Conservation (phyloP, 176 grass and related monocot genomes). For the Eragrostis nindensis region DNA sequence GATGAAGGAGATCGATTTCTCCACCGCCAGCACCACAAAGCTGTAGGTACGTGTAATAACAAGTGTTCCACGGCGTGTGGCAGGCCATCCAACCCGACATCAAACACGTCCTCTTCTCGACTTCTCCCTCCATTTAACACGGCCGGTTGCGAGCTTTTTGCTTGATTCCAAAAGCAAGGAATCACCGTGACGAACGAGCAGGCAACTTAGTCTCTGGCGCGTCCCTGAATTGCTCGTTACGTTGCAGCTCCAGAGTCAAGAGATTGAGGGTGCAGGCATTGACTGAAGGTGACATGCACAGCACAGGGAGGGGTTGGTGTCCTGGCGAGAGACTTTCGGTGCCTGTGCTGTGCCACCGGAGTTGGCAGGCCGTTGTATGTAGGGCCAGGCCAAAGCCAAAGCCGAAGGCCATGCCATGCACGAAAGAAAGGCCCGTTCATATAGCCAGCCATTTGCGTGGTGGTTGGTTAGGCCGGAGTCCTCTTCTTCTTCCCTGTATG, state of each 20-base stretch:
- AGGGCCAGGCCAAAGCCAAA: too few species aligned
- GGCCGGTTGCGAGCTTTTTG: conserved; percentile 4
- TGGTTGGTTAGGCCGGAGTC: not conserved
- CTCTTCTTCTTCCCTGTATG: not conserved
- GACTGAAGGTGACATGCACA: conserved; percentile 25
- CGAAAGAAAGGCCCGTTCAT: not conserved
- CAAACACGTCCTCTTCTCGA: conserved; percentile 14
- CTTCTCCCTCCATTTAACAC: not conserved
- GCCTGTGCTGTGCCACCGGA: not conserved
- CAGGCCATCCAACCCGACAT: not conserved
- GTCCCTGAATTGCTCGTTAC: not conserved
- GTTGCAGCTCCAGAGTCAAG: not conserved
- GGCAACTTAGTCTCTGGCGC: not conserved
- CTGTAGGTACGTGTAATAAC: not conserved
- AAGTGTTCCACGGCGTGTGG: not conserved
- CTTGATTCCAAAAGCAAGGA: conserved; percentile 34
- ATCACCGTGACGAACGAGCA: not conserved
- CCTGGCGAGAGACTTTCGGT: not conserved
- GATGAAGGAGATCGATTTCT: not conserved
- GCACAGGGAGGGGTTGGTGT: not conserved
- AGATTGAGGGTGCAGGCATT: not conserved
- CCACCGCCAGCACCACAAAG: not conserved
- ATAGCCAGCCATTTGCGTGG: not conserved
- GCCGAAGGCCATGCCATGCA: not conserved
- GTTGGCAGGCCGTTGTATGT: too few species aligned